Percentiles rank a stretch among this genome's conserved stretches.
These are phyloP conservation scores for Pyricularia grisea DNA, from an alignment of 2,329 filamentous ascomycete genomes.

Conservation along the genomic window DNA sequence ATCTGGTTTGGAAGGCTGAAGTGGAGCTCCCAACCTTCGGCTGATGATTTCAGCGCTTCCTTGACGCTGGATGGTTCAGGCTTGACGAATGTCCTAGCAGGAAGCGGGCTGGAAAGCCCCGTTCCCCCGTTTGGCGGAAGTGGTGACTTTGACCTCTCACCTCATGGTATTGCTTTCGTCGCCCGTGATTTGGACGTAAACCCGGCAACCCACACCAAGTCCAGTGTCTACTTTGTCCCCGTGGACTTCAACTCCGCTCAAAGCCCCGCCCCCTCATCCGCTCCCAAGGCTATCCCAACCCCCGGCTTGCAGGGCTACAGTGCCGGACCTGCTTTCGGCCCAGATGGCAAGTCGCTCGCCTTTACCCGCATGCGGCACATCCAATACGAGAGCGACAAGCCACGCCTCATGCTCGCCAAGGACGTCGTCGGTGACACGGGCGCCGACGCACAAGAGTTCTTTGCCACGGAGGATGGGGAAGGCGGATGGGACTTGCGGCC, in stretches of 20 bases:
- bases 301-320: conserved; percentile 55
- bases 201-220: conserved; percentile 68
- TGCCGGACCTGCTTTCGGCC: conserved; percentile 61
- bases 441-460: conserved; percentile 49
- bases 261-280: conserved; percentile 5
- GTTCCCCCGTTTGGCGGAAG: conserved; percentile 70
- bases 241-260: conserved; percentile 57
- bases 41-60: conserved; percentile 12
- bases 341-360: conserved; percentile 58
- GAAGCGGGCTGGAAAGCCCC: conserved; percentile 52
- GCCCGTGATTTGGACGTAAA: conserved; percentile 65
- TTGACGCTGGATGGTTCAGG: conserved; percentile 26
- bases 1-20: conserved; percentile 63
- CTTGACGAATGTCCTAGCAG: conserved; percentile 55
- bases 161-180: conserved; percentile 54
- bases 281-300: conserved; percentile 43
- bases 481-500: conserved; percentile 53
- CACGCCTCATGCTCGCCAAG: conserved; percentile 55
- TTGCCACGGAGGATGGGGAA: conserved; percentile 49
- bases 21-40: conserved; percentile 23
- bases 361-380: conserved; percentile 71
- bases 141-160: conserved; percentile 70
- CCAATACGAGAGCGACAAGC: conserved; percentile 75
- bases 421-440: conserved; percentile 43
- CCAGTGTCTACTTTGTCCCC: conserved; percentile 66